These are phyloP conservation scores for Penicillium silybi DNA, from an alignment of 495 filamentous ascomycete genomes.

Conservation along the genomic window DNA sequence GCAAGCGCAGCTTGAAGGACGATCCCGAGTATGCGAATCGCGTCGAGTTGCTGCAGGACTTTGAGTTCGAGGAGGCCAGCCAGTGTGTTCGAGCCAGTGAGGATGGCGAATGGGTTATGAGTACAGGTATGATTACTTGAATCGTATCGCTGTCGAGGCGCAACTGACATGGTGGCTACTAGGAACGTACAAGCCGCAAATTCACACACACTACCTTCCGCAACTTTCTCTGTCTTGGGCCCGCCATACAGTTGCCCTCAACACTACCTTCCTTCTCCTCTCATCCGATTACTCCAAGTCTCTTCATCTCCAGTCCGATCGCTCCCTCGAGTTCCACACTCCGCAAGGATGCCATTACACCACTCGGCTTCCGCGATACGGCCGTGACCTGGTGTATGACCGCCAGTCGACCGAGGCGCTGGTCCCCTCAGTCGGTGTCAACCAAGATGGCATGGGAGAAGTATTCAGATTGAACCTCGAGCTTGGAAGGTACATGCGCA, in stretches of 20 bases:
- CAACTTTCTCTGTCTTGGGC: slow-evolving; percentile 90
- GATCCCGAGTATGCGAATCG: slow-evolving; percentile 90
- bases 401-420: slow-evolving; percentile 82
- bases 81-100: slow-evolving; percentile 86
- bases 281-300: slow-evolving; percentile 94
- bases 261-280: slow-evolving; percentile 88
- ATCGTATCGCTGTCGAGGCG: background rate
- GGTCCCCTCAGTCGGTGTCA: slow-evolving; percentile 82
- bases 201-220: slow-evolving; percentile 90
- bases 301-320: slow-evolving; percentile 86
- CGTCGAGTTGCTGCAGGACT: slow-evolving; percentile 94
- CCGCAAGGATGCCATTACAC: slow-evolving; percentile 83
- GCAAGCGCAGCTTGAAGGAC: slow-evolving; percentile 90
- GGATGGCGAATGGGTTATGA: slow-evolving; percentile 98
- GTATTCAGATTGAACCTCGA: slow-evolving; percentile 93
- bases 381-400: slow-evolving; percentile 83
- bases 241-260: slow-evolving; percentile 89
- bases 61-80: slow-evolving; percentile 98
- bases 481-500: slow-evolving; percentile 82
- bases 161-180: slow-evolving; percentile 9
- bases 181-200: slow-evolving; percentile 93
- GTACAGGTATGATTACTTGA: slow-evolving; percentile 62
- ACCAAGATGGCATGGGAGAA: slow-evolving; percentile 77
- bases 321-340: slow-evolving; percentile 91
- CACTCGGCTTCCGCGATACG: slow-evolving; percentile 85